Percentiles rank a stretch among this genome's conserved stretches.
phyloP scores from a whole-genome alignment of 78 protist species.

The Emiliania huxleyi region DNA sequence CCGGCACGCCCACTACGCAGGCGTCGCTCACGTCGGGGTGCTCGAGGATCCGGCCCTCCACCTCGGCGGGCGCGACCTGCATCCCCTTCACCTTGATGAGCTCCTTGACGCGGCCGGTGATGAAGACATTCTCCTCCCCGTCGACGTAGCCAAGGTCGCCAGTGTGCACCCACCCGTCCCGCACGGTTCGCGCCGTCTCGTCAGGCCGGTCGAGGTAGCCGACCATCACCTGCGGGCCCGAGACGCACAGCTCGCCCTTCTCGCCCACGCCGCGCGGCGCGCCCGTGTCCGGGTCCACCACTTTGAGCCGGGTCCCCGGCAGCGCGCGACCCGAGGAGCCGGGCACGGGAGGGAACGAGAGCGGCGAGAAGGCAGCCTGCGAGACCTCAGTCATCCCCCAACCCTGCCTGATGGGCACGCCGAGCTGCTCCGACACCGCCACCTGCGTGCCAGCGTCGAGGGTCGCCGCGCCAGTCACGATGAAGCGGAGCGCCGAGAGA shows the following conservation, averaged over 20 bases:
- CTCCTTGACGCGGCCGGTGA: constrained; percentile 72
- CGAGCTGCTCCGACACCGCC: neutral
- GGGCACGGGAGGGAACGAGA: neutral
- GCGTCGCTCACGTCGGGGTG: constrained; percentile 75
- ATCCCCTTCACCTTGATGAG: constrained; percentile 80
- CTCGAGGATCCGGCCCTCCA: constrained; percentile 75
- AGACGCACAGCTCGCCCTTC: constrained; percentile 55
- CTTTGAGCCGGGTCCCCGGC: neutral
- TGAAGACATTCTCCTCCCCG: constrained; percentile 35
- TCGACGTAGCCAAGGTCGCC: constrained; percentile 76
- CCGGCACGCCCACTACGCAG: constrained; percentile 69
- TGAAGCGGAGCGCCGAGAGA: constrained; percentile 43
- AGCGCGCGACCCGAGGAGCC: constrained; percentile 37
- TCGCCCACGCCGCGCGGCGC: neutral
- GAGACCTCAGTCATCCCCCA: constrained; percentile 86
- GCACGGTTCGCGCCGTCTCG: constrained; percentile 66
- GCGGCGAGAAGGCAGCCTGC: too few species aligned
- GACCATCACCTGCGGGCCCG: constrained; percentile 85
- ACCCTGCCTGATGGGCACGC: neutral
- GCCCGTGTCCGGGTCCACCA: constrained; percentile 30
- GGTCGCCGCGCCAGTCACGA: constrained; percentile 86
- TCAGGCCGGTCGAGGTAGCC: constrained; percentile 68
- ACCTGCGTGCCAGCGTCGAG: constrained; percentile 41
- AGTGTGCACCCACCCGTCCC: constrained; percentile 53
- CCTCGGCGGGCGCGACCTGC: constrained; percentile 93